A percentile compares a stretch with the other conserved stretches of the same genome.
Conservation (phyloP, 805 yeast genomes). For the Phaffomyces thermotolerans region DNA sequence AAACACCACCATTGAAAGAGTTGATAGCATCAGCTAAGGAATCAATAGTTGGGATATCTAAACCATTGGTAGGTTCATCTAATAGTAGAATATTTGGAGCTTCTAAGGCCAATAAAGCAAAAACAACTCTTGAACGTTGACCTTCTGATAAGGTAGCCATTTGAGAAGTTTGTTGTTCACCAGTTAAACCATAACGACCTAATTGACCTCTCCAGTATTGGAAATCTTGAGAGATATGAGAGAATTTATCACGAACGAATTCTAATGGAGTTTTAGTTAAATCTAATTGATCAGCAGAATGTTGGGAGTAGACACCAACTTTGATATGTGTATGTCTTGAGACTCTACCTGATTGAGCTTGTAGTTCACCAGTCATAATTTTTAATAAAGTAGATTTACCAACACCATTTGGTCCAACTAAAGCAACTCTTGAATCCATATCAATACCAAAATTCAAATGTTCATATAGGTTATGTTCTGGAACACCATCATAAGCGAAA, state of each 20-base stretch:
- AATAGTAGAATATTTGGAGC: constrained; percentile 88
- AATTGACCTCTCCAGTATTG: constrained; percentile 98
- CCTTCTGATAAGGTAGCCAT: constrained; percentile 99
- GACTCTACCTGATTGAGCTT: constrained; percentile 89
- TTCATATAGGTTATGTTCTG: constrained; percentile 84
- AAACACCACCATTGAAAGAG: constrained; percentile 95
- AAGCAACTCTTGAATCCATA: constrained; percentile 97
- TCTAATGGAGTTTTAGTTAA: constrained; percentile 92
- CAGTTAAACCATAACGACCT: constrained; percentile 97
- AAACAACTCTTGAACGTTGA: constrained; percentile 98
- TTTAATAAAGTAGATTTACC: constrained; percentile 96
- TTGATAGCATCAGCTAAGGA: constrained; percentile 95
- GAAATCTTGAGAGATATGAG: constrained; percentile 89
- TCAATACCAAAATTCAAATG: constrained; percentile 95
- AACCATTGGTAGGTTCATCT: constrained; percentile 99
- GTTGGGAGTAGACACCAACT: constrained; percentile 98
- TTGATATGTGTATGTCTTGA: constrained; percentile 96
- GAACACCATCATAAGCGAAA: constrained; percentile 78
- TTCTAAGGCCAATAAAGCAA: constrained; percentile 92
- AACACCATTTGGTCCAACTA: constrained; percentile 98
- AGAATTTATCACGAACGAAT: constrained; percentile 91
- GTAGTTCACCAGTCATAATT: constrained; percentile 91
- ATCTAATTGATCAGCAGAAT: constrained; percentile 96
- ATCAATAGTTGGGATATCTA: constrained; percentile 97
- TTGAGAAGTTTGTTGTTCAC: constrained; percentile 97